Evolutionary conservation across 768 basidiomycete species (phyloP).

Genomic region (Lepiota brunneoincarnata): DNA sequence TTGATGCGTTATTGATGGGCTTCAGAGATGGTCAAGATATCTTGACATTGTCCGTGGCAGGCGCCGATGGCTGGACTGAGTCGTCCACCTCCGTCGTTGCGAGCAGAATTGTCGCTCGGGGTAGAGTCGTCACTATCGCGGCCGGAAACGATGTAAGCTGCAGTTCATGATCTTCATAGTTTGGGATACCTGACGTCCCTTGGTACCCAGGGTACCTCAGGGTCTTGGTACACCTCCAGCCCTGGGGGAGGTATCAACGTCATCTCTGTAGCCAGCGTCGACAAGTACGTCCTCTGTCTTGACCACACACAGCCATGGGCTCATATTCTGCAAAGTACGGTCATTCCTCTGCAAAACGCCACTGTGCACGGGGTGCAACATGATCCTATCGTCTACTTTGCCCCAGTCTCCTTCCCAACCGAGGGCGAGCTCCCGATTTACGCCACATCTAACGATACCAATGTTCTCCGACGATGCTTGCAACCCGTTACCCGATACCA

Average conservation of each 20-base stretch:
- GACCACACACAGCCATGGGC: background rate
- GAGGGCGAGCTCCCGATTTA: slow-evolving; percentile 51
- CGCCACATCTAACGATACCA: slow-evolving; percentile 55
- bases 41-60: slow-evolving; percentile 65
- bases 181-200: background rate
- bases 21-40: slow-evolving; percentile 56
- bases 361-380: slow-evolving; percentile 47
- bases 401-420: slow-evolving; percentile 43
- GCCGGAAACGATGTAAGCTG: slow-evolving; percentile 49
- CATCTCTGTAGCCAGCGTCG: slow-evolving; percentile 54
- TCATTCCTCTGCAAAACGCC: slow-evolving; percentile 55
- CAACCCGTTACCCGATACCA: slow-evolving; percentile 46
- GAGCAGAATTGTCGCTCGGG: slow-evolving; percentile 51
- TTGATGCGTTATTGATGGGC: slow-evolving; percentile 51
- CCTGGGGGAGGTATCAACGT: slow-evolving; percentile 53
- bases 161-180: background rate
- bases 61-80: slow-evolving; percentile 63
- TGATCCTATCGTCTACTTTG: slow-evolving; percentile 53
- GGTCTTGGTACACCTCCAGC: slow-evolving; percentile 59
- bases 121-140: slow-evolving; percentile 61
- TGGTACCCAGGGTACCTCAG: slow-evolving; percentile 40
- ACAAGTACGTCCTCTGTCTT: slow-evolving; percentile 36
- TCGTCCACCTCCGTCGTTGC: slow-evolving; percentile 52
- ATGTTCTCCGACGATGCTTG: slow-evolving; percentile 58
- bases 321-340: slow-evolving; percentile 33